Conservation (phyloP, 441 rosid species). For the Raphanus hybrid region DNA sequence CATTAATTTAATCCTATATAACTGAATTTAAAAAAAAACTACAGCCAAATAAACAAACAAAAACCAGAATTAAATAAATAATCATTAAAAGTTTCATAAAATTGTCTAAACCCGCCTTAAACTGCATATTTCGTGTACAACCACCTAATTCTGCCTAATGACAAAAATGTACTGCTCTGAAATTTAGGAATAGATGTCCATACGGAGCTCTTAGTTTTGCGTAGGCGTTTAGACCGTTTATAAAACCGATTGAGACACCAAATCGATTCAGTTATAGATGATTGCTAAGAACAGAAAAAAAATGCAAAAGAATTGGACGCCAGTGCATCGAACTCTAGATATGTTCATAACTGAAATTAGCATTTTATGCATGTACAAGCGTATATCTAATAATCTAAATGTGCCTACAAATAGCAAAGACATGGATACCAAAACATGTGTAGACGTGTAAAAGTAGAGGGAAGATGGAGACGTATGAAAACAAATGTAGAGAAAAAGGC, state of each 20-base stretch:
- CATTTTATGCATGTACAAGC: conserved; percentile 8
- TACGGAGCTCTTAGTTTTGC: not conserved
- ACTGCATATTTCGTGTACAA: not conserved
- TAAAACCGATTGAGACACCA: not conserved
- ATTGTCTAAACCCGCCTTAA: not conserved
- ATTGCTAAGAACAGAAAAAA: conserved; percentile 1
- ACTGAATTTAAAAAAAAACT: not conserved
- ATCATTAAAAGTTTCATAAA: not conserved
- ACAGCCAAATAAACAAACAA: not conserved
- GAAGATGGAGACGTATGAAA: conserved; percentile 7
- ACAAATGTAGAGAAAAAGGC: conserved; percentile 18
- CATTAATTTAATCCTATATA: not conserved
- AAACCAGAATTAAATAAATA: not conserved
- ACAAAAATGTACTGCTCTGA: not conserved
- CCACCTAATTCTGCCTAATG: not conserved
- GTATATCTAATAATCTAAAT: conserved; percentile 1
- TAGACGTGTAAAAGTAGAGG: conserved; percentile 27
- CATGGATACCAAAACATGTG: not conserved
- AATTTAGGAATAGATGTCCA: not conserved
- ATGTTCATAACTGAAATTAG: not conserved
- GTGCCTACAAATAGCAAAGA: not conserved
- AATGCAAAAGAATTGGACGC: conserved; percentile 2
- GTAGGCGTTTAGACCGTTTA: not conserved
- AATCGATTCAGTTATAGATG: not conserved
- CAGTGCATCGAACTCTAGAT: conserved; percentile 11